A percentile compares a stretch with the other conserved stretches of the same genome.
phyloP scores from a whole-genome alignment of 2,329 filamentous ascomycete genomes.

The Dothistroma pini region DNA sequence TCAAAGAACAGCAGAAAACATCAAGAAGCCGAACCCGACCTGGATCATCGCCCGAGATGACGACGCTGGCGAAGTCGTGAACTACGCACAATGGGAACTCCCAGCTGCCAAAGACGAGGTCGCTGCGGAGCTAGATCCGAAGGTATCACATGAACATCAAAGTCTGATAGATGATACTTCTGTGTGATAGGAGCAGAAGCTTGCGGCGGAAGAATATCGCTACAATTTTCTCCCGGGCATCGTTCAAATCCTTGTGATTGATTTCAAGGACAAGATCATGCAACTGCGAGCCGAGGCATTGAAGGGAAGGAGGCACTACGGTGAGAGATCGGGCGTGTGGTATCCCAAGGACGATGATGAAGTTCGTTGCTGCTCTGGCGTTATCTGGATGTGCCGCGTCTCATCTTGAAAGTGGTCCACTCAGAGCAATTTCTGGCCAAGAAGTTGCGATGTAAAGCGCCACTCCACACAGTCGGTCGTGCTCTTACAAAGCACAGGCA shows the following conservation, averaged over 20 bases:
- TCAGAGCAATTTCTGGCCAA: too few species aligned
- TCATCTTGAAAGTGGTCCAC: too few species aligned
- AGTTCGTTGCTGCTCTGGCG: too few species aligned
- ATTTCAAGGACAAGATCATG: conserved; percentile 2
- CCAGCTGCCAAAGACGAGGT: not conserved
- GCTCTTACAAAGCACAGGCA: too few species aligned
- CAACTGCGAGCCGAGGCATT: conserved; percentile 1
- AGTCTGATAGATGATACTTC: not conserved
- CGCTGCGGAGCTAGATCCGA: not conserved
- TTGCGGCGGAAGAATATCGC: not conserved
- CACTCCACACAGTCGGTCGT: too few species aligned
- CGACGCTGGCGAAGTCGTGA: not conserved
- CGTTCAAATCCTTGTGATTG: not conserved
- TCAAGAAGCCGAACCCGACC: not conserved
- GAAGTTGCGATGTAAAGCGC: too few species aligned
- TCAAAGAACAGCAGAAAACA: not conserved
- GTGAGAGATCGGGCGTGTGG: not conserved
- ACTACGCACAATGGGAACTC: not conserved
- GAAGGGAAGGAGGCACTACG: conserved; percentile 1
- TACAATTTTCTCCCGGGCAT: not conserved
- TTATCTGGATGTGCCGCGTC: too few species aligned
- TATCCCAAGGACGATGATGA: too few species aligned
- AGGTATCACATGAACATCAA: not conserved
- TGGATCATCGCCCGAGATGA: not conserved
- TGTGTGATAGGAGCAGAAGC: not conserved